Conservation (phyloP, 139 green algal genomes). For the Chlamydomonas sp. region DNA sequence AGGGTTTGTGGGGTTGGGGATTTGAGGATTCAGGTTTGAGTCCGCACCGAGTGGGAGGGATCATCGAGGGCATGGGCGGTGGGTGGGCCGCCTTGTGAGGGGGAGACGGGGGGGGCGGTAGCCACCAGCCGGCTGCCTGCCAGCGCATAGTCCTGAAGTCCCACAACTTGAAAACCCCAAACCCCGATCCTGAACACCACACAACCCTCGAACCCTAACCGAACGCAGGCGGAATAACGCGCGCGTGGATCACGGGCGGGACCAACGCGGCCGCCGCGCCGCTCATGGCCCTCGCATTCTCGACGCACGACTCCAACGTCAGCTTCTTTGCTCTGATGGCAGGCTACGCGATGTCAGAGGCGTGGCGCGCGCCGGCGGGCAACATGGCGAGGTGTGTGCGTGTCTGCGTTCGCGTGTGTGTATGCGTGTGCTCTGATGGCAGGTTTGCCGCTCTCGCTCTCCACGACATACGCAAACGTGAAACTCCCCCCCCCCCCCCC, state of each 20-base stretch:
- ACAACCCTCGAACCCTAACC: too few species aligned
- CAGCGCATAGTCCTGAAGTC: too few species aligned
- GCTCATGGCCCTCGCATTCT: conserved; percentile 47
- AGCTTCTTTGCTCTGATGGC: conserved; percentile 70
- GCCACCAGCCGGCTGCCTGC: too few species aligned
- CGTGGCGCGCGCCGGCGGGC: conserved; percentile 73
- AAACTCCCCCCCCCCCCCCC: not conserved
- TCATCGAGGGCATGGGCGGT: conserved; percentile 72
- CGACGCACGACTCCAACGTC: conserved; percentile 34
- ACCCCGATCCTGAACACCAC: too few species aligned
- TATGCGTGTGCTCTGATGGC: not conserved
- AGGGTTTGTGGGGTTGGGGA: too few species aligned
- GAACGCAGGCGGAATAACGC: too few species aligned
- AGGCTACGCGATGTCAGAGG: conserved; percentile 73
- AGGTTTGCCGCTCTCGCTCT: not conserved
- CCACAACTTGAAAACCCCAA: too few species aligned
- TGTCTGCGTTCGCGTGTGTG: not conserved
- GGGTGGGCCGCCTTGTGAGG: too few species aligned
- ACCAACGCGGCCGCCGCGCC: conserved; percentile 59
- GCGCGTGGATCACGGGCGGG: conserved; percentile 37
- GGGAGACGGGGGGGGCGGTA: too few species aligned
- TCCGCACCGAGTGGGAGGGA: conserved; percentile 76
- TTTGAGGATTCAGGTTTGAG: too few species aligned
- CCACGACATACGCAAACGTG: too few species aligned
- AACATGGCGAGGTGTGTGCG: conserved; percentile 53